Percentiles rank a stretch among this genome's conserved stretches.
phyloP scores from a whole-genome alignment of 2,329 filamentous ascomycete genomes.

The Ceratocystis variospora region DNA sequence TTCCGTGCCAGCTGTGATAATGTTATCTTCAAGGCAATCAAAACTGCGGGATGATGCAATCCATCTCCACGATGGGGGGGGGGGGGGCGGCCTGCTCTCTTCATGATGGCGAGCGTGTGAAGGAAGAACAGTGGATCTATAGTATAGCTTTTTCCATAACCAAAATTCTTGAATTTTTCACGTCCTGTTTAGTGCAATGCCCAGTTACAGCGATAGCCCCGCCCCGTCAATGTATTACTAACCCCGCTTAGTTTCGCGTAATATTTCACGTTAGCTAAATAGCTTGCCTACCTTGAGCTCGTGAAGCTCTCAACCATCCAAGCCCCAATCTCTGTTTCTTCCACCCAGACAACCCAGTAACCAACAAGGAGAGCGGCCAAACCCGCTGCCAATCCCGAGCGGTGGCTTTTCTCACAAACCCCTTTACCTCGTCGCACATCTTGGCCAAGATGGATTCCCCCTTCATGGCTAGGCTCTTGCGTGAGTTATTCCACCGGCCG shows the following conservation, averaged over 20 bases:
- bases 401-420: not conserved
- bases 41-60: conserved; percentile 15
- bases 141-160: not conserved
- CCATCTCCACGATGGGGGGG: not conserved
- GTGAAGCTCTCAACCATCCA: not conserved
- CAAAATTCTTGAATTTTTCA: not conserved
- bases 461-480: conserved; percentile 62
- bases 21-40: not conserved
- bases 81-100: too few relatives aligned
- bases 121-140: not conserved
- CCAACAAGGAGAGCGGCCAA: not conserved
- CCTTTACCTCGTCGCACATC: not conserved
- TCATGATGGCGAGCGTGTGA: not conserved
- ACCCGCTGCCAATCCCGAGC: not conserved
- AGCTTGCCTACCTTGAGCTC: not conserved
- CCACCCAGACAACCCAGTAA: not conserved
- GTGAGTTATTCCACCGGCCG: conserved; percentile 63
- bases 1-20: not conserved
- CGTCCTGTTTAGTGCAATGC: not conserved
- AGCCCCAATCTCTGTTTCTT: not conserved
- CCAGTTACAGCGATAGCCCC: conserved; percentile 14
- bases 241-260: not conserved
- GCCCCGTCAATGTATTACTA: conserved; percentile 14
- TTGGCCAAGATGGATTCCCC: conserved; percentile 62
- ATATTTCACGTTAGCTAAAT: conserved; percentile 1